phyloP scores from a whole-genome alignment of 202 grass and related monocot species.

The Zizania palustris region DNA sequence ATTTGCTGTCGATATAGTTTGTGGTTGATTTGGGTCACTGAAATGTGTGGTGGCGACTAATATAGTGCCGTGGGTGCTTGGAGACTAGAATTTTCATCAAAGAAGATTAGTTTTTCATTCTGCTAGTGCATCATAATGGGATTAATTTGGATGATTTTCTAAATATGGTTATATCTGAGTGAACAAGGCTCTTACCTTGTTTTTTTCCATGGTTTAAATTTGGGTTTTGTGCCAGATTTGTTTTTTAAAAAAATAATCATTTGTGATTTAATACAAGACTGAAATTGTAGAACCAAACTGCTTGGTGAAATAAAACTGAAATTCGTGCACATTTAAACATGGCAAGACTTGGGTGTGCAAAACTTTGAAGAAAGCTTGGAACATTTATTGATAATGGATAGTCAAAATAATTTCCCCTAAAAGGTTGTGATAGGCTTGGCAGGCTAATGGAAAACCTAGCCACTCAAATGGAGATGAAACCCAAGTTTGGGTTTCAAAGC shows the following conservation, averaged over 20 bases:
- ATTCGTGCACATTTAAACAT: not conserved
- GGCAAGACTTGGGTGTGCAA: no score
- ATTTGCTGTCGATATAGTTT: not conserved
- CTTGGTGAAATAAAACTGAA: not conserved
- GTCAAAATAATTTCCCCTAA: not conserved
- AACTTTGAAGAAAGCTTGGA: not conserved
- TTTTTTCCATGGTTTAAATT: not conserved
- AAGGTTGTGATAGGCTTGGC: no score
- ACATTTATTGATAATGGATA: not conserved
- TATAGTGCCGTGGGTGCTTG: not conserved
- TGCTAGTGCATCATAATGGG: not conserved
- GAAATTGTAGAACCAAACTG: not conserved
- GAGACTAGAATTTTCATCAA: not conserved
- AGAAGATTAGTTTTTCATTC: not conserved
- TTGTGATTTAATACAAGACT: not conserved
- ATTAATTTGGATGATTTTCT: not conserved
- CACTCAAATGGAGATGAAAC: no score
- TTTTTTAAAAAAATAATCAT: not conserved
- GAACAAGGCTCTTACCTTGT: not conserved
- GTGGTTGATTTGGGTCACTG: not conserved
- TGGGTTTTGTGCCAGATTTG: not conserved
- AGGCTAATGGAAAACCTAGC: no score
- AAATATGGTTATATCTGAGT: not conserved
- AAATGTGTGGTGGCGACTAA: not conserved
- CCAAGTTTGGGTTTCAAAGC: no score